These are phyloP conservation scores for Russula sp. DNA, from an alignment of 768 basidiomycete species.

Conservation along the genomic window DNA sequence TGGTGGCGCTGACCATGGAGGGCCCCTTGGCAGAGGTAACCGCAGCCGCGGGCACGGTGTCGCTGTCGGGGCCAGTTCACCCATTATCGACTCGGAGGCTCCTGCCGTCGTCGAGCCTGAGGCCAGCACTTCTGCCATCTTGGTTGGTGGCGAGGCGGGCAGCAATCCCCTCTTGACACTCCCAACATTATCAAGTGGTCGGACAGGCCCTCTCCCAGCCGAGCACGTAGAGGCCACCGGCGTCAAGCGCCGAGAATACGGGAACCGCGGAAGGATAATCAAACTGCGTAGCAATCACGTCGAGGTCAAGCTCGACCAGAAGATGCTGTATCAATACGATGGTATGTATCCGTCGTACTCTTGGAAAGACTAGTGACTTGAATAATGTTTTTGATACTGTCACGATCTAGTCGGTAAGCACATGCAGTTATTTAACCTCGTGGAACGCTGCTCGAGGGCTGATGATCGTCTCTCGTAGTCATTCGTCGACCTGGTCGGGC, in stretches of 20 bases:
- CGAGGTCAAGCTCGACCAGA: too few relatives aligned
- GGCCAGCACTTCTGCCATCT: too few relatives aligned
- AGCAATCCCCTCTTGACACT: background rate
- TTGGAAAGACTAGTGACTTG: too few relatives aligned
- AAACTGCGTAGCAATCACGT: too few relatives aligned
- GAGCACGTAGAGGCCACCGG: constrained; percentile 54
- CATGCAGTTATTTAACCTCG: background rate
- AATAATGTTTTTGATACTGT: too few relatives aligned
- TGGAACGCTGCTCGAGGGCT: background rate
- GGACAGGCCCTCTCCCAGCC: constrained; percentile 28
- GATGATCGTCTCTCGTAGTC: constrained; percentile 45
- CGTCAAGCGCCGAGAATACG: constrained; percentile 46
- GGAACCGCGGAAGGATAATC: too few relatives aligned
- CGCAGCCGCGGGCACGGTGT: background rate
- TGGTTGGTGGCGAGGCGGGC: too few relatives aligned
- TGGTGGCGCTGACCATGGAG: background rate
- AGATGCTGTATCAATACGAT: too few relatives aligned
- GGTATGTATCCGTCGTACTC: too few relatives aligned
- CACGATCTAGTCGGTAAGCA: constrained; percentile 42
- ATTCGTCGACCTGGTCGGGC: constrained; percentile 50
- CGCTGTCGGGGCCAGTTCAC: background rate
- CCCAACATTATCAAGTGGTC: background rate
- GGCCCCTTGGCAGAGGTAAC: background rate
- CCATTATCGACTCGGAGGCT: too few relatives aligned
- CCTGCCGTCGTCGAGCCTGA: too few relatives aligned